Conservation (phyloP, 2,329 filamentous ascomycete genomes). For the Orbilia oligospora region DNA sequence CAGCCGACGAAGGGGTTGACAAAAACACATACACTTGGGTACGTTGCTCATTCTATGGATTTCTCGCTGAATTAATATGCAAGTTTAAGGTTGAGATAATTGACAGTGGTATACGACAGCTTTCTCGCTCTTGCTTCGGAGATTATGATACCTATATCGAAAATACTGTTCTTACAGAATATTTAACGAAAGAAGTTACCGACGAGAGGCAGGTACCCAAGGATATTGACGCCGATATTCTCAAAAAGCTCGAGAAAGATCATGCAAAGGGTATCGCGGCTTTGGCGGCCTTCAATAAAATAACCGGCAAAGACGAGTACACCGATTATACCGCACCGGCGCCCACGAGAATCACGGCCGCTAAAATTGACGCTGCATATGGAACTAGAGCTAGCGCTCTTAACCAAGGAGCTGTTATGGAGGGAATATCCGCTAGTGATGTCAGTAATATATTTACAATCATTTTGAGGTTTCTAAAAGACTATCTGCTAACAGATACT, state of each 20-base stretch:
- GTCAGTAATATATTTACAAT: background rate
- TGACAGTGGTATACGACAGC: background rate
- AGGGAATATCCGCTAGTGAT: slow-evolving; percentile 20
- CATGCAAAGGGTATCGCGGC: background rate
- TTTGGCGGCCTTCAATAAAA: background rate
- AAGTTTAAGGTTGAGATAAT: background rate
- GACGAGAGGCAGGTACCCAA: background rate
- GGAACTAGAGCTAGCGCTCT: background rate
- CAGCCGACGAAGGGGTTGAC: too few species aligned
- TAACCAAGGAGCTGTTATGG: slow-evolving; percentile 13
- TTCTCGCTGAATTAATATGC: background rate
- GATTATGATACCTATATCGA: slow-evolving; percentile 25
- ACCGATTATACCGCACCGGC: background rate
- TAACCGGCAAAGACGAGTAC: background rate
- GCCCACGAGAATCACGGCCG: background rate
- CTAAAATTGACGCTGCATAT: slow-evolving; percentile 13
- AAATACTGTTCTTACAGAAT: background rate
- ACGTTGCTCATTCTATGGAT: background rate
- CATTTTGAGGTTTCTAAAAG: background rate
- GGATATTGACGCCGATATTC: slow-evolving; percentile 4
- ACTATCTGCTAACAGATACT: background rate
- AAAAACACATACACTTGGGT: background rate
- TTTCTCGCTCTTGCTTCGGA: slow-evolving; percentile 21
- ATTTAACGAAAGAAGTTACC: background rate
- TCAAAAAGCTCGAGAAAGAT: background rate